Evolutionary conservation across 805 yeast species (phyloP).

Genomic region (Ogataea methylovora): DNA sequence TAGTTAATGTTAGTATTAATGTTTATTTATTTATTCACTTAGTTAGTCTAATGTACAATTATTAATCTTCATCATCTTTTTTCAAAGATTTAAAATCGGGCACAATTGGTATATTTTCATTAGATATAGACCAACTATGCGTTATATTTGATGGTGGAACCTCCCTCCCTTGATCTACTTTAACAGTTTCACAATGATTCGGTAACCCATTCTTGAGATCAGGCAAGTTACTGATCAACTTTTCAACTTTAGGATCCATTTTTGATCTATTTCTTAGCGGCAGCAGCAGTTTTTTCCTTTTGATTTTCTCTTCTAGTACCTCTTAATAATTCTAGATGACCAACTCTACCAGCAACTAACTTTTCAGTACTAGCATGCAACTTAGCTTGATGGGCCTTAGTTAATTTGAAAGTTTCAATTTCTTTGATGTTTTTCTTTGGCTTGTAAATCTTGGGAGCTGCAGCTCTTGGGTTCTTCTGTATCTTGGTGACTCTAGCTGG

Average conservation of each 20-base stretch:
- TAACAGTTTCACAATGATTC: constrained; percentile 9
- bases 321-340: constrained; percentile 84
- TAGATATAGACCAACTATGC: constrained; percentile 16
- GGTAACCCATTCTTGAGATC: background rate
- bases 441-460: constrained; percentile 68
- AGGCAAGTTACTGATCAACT: constrained; percentile 17
- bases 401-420: constrained; percentile 39
- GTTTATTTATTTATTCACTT: too few species aligned
- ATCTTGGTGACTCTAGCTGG: constrained; percentile 54
- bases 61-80: constrained; percentile 4
- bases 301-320: constrained; percentile 86
- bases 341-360: constrained; percentile 81
- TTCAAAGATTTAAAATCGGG: constrained; percentile 13
- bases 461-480: constrained; percentile 56
- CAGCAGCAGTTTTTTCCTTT: constrained; percentile 42
- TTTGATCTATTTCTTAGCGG: constrained; percentile 10
- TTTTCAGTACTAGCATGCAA: constrained; percentile 67
- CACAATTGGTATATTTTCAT: constrained; percentile 9
- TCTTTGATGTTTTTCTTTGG: constrained; percentile 54
- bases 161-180: constrained; percentile 2
- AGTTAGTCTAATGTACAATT: constrained; percentile 13
- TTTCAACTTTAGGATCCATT: background rate
- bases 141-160: background rate
- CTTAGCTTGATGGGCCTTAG: constrained; percentile 48
- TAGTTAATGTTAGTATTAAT: background rate